phyloP scores from a whole-genome alignment of 2,329 filamentous ascomycete genomes.

The Chaetomiaceae sp. region DNA sequence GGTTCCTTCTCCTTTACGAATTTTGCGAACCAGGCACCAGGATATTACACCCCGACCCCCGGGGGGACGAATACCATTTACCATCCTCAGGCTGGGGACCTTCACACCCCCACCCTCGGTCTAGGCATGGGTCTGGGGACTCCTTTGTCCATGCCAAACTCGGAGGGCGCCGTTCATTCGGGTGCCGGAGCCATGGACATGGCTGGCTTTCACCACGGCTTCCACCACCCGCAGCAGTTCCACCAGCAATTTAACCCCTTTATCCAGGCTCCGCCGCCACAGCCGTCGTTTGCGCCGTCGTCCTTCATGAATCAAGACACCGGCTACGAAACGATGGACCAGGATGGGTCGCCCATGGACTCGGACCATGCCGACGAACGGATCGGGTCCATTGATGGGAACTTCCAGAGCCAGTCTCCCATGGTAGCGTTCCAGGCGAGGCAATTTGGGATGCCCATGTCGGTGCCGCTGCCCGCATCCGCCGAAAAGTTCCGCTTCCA shows the following conservation, averaged over 20 bases:
- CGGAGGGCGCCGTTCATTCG: constrained; percentile 59
- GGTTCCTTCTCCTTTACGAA: constrained; percentile 74
- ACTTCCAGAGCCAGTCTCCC: constrained; percentile 57
- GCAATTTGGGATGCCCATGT: constrained; percentile 43
- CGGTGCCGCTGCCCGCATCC: constrained; percentile 45
- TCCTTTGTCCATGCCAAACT: constrained; percentile 72
- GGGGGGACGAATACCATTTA: constrained; percentile 76
- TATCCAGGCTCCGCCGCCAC: constrained; percentile 52
- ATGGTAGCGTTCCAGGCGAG: constrained; percentile 52
- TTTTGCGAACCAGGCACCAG: constrained; percentile 74
- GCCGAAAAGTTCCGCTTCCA: constrained; percentile 82
- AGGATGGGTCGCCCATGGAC: constrained; percentile 65
- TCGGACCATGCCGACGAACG: constrained; percentile 47
- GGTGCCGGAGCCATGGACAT: constrained; percentile 59
- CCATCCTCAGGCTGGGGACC: constrained; percentile 76
- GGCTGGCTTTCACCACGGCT: constrained; percentile 55
- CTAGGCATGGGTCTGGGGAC: constrained; percentile 74
- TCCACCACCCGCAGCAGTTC: constrained; percentile 54
- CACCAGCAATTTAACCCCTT: constrained; percentile 67
- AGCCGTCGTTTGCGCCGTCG: constrained; percentile 66
- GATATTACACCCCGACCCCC: constrained; percentile 84
- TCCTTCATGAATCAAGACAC: constrained; percentile 77
- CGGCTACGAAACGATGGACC: constrained; percentile 73
- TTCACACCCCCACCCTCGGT: constrained; percentile 75
- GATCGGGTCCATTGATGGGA: constrained; percentile 53